Conservation (phyloP, 805 yeast genomes). For the Wickerhamomyces rabaulensis region DNA sequence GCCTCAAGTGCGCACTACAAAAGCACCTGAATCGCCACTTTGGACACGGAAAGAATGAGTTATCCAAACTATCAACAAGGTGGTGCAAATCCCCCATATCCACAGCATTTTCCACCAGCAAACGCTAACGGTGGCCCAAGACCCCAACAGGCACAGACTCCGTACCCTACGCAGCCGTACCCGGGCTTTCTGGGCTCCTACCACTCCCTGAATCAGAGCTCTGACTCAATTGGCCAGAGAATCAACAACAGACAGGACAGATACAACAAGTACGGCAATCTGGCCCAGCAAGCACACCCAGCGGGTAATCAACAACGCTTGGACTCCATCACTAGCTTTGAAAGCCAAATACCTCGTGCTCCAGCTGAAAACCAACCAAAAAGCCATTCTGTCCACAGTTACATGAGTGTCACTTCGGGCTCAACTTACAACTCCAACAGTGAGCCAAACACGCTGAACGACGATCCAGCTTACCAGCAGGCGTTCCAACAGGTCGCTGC, state of each 20-base stretch:
- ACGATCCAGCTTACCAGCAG: background rate
- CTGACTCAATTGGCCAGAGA: constrained; percentile 13
- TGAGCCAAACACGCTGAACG: background rate
- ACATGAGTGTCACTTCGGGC: background rate
- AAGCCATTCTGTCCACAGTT: background rate
- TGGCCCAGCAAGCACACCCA: background rate
- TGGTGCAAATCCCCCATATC: background rate
- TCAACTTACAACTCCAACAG: background rate
- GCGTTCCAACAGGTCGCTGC: background rate
- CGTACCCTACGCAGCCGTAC: constrained; percentile 15
- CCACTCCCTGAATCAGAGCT: constrained; percentile 9
- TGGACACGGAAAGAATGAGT: background rate
- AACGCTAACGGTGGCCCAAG: background rate
- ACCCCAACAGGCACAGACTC: background rate
- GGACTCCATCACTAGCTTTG: constrained; percentile 2
- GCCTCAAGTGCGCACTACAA: too few species aligned
- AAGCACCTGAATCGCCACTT: background rate
- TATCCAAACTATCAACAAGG: background rate
- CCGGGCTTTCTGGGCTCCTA: constrained; percentile 9
- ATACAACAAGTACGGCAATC: constrained; percentile 2
- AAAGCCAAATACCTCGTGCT: constrained; percentile 1
- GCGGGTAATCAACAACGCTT: background rate
- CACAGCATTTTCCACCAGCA: background rate
- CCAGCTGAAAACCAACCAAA: background rate
- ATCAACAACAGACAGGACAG: constrained; percentile 10